Base-by-base conservation (phyloP, 1,284 basidiomycete genomes). In the Agroathelia rolfsii region DNA sequence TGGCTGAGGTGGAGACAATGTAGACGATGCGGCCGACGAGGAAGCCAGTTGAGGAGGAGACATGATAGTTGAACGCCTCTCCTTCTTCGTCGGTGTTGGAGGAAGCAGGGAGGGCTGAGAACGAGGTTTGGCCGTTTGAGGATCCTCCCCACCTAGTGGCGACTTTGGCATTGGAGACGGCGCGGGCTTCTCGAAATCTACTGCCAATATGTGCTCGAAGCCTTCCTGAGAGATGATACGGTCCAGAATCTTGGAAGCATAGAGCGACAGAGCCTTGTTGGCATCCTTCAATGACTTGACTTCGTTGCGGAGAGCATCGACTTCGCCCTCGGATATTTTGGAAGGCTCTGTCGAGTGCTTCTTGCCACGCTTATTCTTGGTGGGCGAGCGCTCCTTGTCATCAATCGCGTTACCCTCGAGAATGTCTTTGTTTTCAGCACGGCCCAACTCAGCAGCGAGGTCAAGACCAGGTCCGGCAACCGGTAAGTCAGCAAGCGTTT, bases 221-320 rank as follows among this genome's bases (percentile, higher is more conserved):
- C 89, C 92, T 56, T 93, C 89, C 51, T 88, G 78, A 3, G 87
- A 74, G 41, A 94, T 89, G 53, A 96, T 94, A 34, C 90, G 76
- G 61, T 96, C 89, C 47, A 96, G 82, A 48, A 96, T 95, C 66
- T 95, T 96, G 35, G 86, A 89, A 12, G 92, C 89, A 52, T 96
- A 96, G 14, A 96, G 61, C 11, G 86, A 87, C 8, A 96, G 64
- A 0, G 89, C 90, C 54, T 93, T 93, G 67, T 95, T 95, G 28
- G 88, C 87, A 53, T 96, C 93, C 52, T 84, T 86, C 52, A 95
- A 72, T 24, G 75, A 78, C 58, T 92, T 92, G 49, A 94, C 77
- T 56, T 95, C 92, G 13, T 59, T 69, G 27, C 76, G 68, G 28
- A 89, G 62, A 6, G 75, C 71, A 28, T 83, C 77, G 41, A 84